Conservation (phyloP, 2,329 filamentous ascomycete genomes). For the Fonsecaea monophora region DNA sequence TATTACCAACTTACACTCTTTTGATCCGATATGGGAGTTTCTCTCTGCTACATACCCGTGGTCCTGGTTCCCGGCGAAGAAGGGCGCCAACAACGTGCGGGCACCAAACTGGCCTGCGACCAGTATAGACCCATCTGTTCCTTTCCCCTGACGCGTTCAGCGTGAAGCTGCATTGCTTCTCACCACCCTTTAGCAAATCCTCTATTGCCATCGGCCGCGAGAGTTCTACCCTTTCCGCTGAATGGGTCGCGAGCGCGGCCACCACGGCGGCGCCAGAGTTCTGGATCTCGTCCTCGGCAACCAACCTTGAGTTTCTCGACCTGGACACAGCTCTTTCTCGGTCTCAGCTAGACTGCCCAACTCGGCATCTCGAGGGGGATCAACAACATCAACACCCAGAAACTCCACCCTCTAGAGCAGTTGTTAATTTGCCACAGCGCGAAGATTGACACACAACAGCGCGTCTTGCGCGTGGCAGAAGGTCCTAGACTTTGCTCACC, state of each 20-base stretch:
- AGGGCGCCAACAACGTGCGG: background rate
- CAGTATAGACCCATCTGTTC: background rate
- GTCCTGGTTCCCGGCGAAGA: constrained; percentile 15
- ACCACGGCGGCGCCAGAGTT: background rate
- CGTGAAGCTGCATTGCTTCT: background rate
- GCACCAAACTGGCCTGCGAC: background rate
- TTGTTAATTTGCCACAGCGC: background rate
- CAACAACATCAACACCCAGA: background rate
- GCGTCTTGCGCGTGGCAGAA: background rate
- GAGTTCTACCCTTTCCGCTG: background rate
- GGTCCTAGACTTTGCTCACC: background rate
- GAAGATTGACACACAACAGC: background rate
- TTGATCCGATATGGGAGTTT: background rate
- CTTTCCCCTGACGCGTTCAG: background rate
- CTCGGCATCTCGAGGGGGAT: background rate
- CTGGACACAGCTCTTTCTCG: background rate
- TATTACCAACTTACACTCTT: background rate
- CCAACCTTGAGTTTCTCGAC: background rate
- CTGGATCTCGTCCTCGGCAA: background rate
- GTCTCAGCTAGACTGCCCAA: background rate
- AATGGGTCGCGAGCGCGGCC: background rate
- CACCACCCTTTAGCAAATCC: background rate
- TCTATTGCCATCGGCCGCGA: background rate
- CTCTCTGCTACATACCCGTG: constrained; percentile 12
- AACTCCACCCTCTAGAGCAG: background rate